Evolutionary conservation across 768 basidiomycete species (phyloP).

Genomic region (Strobilomyces dryophilus): DNA sequence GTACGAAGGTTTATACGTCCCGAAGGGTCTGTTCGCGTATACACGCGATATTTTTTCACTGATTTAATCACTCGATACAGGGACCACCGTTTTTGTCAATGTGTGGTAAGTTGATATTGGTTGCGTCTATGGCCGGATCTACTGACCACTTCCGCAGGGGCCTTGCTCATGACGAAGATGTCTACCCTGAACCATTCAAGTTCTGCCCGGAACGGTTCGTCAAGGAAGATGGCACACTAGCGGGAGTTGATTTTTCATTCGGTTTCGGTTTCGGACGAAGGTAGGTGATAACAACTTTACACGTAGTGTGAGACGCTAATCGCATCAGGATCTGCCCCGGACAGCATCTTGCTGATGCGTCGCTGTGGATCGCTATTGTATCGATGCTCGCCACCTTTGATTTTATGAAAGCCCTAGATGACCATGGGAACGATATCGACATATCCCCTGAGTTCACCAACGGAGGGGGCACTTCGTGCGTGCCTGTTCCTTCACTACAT

Average conservation of each 20-base stretch:
- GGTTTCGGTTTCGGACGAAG: constrained; percentile 27
- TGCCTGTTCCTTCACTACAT: neutral
- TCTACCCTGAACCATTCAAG: constrained; percentile 36
- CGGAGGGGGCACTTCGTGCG: constrained; percentile 18
- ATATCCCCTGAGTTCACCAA: constrained; percentile 20
- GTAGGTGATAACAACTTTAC: constrained; percentile 2
- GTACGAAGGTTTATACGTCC: constrained; percentile 25
- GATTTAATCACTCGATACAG: constrained; percentile 6
- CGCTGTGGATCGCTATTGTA: constrained; percentile 24
- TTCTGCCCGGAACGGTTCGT: constrained; percentile 42
- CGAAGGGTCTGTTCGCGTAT: constrained; percentile 16
- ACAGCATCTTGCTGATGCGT: constrained; percentile 18
- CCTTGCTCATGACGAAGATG: constrained; percentile 34
- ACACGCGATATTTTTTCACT: neutral
- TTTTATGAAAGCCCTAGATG: constrained; percentile 19
- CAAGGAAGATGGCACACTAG: constrained; percentile 14
- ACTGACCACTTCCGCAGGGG: constrained; percentile 27
- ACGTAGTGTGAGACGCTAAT: neutral
- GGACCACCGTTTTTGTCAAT: constrained; percentile 20
- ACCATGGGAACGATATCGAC: constrained; percentile 20
- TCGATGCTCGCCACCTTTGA: constrained; percentile 23
- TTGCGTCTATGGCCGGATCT: neutral
- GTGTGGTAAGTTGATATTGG: constrained; percentile 14
- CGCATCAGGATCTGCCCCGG: constrained; percentile 22
- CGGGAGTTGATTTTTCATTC: constrained; percentile 2